These are phyloP conservation scores for Trichoderma aggressivum DNA, from an alignment of 2,329 filamentous ascomycete species.

Conservation along the genomic window DNA sequence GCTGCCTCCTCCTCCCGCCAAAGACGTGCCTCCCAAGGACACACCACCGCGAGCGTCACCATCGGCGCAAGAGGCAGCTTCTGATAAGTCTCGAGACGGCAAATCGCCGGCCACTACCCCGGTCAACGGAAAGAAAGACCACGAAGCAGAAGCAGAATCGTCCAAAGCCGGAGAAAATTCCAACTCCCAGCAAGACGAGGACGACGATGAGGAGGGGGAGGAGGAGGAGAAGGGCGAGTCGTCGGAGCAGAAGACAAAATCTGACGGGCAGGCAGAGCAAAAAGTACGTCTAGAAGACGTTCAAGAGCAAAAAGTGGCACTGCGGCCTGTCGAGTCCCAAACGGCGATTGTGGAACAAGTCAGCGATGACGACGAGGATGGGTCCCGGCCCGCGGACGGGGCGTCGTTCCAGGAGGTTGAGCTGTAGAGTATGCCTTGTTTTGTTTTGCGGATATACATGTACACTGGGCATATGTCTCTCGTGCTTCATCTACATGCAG, in stretches of 20 bases:
- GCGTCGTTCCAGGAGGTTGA: slow-evolving; percentile 64
- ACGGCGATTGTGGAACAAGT: slow-evolving; percentile 16
- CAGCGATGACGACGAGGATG: slow-evolving; percentile 32
- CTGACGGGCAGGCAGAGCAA: slow-evolving; percentile 38
- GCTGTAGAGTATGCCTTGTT: slow-evolving; percentile 39
- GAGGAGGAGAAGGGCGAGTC: slow-evolving; percentile 30
- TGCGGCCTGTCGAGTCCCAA: slow-evolving; percentile 41
- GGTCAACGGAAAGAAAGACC: slow-evolving; percentile 5
- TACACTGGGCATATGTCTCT: neutral
- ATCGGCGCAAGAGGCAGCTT: slow-evolving; percentile 23
- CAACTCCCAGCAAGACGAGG: slow-evolving; percentile 21
- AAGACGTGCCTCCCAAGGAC: slow-evolving; percentile 32
- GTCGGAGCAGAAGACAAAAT: neutral
- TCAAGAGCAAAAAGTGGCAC: slow-evolving; percentile 53
- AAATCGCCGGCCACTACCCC: slow-evolving; percentile 20
- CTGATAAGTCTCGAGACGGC: slow-evolving; percentile 29
- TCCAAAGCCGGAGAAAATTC: slow-evolving; percentile 28
- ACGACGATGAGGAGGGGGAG: slow-evolving; percentile 26
- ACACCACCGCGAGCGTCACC: slow-evolving; percentile 22
- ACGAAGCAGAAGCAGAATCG: slow-evolving; percentile 11
- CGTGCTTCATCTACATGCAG: neutral
- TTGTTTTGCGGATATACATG: neutral
- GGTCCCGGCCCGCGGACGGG: slow-evolving; percentile 46
- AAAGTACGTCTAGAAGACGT: slow-evolving; percentile 33
- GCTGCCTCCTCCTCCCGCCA: slow-evolving; percentile 30